These are phyloP conservation scores for Tetrahymena borealis DNA, from an alignment of 73 alveolate genomes.

Conservation along the genomic window DNA sequence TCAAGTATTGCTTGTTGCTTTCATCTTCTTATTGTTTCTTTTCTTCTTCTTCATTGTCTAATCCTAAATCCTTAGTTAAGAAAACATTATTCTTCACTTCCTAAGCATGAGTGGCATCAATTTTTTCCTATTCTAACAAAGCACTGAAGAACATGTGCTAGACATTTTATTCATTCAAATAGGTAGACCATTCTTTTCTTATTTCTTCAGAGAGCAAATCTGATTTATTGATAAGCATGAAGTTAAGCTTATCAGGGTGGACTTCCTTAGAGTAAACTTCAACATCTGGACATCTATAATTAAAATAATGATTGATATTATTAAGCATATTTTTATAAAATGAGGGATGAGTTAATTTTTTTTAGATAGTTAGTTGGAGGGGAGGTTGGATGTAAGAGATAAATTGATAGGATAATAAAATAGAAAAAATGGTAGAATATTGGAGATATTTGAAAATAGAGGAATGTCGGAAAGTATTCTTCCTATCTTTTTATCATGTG, in stretches of 20 bases:
- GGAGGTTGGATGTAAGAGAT: no score
- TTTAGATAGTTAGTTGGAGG: no score
- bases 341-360: no score
- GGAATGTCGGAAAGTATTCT: no score
- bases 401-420: no score
- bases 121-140: slow-evolving; percentile 62
- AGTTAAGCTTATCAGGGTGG: neutral
- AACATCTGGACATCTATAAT: neutral
- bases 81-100: slow-evolving; percentile 55
- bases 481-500: no score
- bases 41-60: slow-evolving; percentile 35
- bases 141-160: slow-evolving; percentile 94
- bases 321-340: no score
- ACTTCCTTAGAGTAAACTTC: neutral
- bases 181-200: slow-evolving; percentile 86
- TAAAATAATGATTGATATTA: no score
- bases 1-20: slow-evolving; percentile 29
- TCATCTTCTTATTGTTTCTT: slow-evolving; percentile 25
- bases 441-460: no score
- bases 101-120: slow-evolving; percentile 63
- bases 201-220: slow-evolving; percentile 85
- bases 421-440: no score
- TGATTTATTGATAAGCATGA: slow-evolving; percentile 80
- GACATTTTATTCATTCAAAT: slow-evolving; percentile 71
- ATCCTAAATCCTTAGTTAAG: slow-evolving; percentile 14